phyloP scores from a whole-genome alignment of 2,329 filamentous ascomycete species.

The Fusarium keratoplasticum region DNA sequence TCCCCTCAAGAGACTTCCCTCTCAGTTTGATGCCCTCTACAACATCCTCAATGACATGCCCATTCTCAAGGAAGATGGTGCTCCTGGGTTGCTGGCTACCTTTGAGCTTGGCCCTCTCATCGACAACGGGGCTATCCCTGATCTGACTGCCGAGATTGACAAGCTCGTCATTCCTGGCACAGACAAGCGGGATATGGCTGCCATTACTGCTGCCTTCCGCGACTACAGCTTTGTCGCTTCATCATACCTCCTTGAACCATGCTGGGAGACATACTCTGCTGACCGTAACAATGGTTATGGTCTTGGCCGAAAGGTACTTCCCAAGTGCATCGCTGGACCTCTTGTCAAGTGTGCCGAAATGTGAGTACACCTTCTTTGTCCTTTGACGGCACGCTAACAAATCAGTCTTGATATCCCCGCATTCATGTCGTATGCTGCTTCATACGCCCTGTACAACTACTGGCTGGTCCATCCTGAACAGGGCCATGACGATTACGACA shows the following conservation, averaged over 20 bases:
- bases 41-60: constrained; percentile 32
- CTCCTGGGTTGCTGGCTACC: constrained; percentile 23
- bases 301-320: constrained; percentile 28
- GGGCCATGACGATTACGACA: constrained; percentile 70
- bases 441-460: constrained; percentile 77
- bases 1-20: constrained; percentile 27
- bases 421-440: constrained; percentile 63
- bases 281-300: constrained; percentile 24
- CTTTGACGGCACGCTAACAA: neutral
- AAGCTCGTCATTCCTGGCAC: constrained; percentile 27
- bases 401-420: constrained; percentile 30
- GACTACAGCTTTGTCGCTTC: constrained; percentile 36
- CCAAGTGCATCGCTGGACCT: constrained; percentile 35
- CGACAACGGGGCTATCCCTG: constrained; percentile 28
- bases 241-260: constrained; percentile 31
- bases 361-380: neutral
- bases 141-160: constrained; percentile 33
- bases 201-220: constrained; percentile 30
- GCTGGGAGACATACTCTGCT: constrained; percentile 34
- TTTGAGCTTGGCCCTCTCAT: constrained; percentile 32
- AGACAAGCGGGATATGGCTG: constrained; percentile 30
- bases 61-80: constrained; percentile 32
- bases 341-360: constrained; percentile 36
- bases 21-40: constrained; percentile 31
- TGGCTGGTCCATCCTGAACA: constrained; percentile 65